Evolutionary conservation across 2,329 filamentous ascomycete genomes (phyloP).

Genomic region (Fusarium buxicola): DNA sequence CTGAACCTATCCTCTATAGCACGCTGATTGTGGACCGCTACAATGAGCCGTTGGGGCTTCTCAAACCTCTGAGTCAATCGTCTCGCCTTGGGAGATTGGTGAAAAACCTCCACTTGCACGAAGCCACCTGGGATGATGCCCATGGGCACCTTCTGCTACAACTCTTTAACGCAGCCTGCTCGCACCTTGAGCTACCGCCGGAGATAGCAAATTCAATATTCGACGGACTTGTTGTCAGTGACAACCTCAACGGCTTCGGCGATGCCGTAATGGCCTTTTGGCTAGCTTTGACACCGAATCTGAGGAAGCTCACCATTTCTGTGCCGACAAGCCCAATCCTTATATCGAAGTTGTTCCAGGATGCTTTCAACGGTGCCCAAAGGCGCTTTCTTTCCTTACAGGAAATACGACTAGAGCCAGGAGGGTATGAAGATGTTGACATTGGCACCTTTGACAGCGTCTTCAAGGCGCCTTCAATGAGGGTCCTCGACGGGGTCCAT

Average conservation of each 20-base stretch:
- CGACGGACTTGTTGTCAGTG: background rate
- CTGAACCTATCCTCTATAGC: background rate
- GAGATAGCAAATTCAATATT: background rate
- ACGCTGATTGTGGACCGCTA: background rate
- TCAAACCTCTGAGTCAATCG: background rate
- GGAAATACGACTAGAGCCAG: background rate
- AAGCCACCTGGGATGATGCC: background rate
- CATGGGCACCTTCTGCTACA: background rate
- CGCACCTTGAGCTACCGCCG: background rate
- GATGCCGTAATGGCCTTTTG: background rate
- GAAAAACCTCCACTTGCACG: background rate
- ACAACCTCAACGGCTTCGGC: background rate
- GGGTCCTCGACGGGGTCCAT: background rate
- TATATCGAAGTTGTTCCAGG: background rate
- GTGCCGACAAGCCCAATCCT: background rate
- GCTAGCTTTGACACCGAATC: background rate
- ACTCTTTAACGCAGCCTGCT: background rate
- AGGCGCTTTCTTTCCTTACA: background rate
- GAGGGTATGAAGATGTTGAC: background rate
- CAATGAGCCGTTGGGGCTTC: background rate
- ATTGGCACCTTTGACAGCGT: background rate
- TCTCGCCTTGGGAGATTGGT: background rate
- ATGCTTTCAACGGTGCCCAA: background rate
- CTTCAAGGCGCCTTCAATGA: background rate
- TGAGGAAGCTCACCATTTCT: background rate